Evolutionary conservation across 2,329 filamentous ascomycete species (phyloP).

Genomic region (Allantophomopsis cytisporea): DNA sequence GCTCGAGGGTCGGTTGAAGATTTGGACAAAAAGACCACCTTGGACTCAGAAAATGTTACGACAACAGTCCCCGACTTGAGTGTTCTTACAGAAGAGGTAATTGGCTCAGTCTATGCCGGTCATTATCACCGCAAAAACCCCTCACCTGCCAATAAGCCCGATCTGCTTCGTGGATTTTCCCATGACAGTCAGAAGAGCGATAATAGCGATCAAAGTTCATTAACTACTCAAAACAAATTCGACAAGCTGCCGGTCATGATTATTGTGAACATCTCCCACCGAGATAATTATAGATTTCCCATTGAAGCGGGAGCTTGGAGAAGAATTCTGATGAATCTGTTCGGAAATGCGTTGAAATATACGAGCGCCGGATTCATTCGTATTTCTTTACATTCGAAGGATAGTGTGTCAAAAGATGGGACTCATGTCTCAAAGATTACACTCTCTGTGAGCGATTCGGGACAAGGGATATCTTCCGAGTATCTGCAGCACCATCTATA

Average conservation of each 20-base stretch:
- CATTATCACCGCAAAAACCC: slow-evolving; percentile 14
- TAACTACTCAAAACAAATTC: neutral
- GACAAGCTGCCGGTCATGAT: slow-evolving; percentile 22
- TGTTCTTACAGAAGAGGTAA: slow-evolving; percentile 20
- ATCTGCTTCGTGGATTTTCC: slow-evolving; percentile 2
- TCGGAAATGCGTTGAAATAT: slow-evolving; percentile 50
- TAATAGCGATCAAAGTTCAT: slow-evolving; percentile 10
- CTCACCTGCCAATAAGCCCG: no score
- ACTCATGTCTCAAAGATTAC: slow-evolving; percentile 9
- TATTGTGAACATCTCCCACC: slow-evolving; percentile 24
- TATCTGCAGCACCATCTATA: slow-evolving; percentile 43
- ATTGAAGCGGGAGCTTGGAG: slow-evolving; percentile 13
- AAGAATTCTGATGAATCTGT: slow-evolving; percentile 42
- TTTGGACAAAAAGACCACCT: no score
- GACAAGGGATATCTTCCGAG: slow-evolving; percentile 48
- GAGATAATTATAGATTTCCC: slow-evolving; percentile 17
- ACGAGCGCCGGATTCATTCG: slow-evolving; percentile 36
- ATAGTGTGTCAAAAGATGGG: slow-evolving; percentile 2
- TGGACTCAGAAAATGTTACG: slow-evolving; percentile 3
- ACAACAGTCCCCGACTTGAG: slow-evolving; percentile 15
- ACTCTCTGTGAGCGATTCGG: slow-evolving; percentile 44
- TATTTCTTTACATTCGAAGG: slow-evolving; percentile 20
- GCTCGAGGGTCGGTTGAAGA: neutral
- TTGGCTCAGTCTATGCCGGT: slow-evolving; percentile 20
- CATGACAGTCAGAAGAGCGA: slow-evolving; percentile 7